A percentile compares a stretch with the other conserved stretches of the same genome.
Conservation (phyloP, 345 rosid genomes). For the Citrus cavaleriei region DNA sequence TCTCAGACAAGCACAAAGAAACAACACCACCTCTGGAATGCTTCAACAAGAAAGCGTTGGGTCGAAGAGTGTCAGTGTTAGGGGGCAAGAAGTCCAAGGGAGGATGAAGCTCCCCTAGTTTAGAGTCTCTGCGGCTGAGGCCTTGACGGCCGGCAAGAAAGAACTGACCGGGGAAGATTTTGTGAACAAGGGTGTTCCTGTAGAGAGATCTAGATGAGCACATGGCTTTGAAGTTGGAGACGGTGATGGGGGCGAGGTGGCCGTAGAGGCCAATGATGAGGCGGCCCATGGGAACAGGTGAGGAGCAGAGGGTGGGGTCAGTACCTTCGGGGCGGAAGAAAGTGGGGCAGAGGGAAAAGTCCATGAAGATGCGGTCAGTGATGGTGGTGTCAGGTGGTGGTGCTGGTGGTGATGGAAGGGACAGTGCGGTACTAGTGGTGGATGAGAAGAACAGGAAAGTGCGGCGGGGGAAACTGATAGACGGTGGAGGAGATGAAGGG, state of each 20-base stretch:
- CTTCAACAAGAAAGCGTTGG: conserved; percentile 56
- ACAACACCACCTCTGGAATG: conserved; percentile 68
- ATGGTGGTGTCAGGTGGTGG: conserved; percentile 60
- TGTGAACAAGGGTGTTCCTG: conserved; percentile 75
- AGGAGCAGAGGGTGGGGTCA: conserved; percentile 42
- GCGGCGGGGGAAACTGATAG: conserved; percentile 26
- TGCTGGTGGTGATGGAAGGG: conserved; percentile 14
- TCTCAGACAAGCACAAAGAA: conserved; percentile 77
- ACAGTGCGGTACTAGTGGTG: background rate
- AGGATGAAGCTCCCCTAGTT: conserved; percentile 45
- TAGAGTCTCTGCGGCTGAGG: conserved; percentile 42
- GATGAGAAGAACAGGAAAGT: conserved; percentile 41
- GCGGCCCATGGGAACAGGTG: conserved; percentile 67
- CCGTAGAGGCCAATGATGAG: conserved; percentile 79
- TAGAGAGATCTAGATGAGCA: conserved; percentile 55
- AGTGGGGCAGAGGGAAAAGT: conserved; percentile 78
- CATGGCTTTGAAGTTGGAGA: conserved; percentile 80
- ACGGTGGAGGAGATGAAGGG: conserved; percentile 20
- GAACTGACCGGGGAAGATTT: conserved; percentile 74
- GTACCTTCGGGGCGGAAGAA: conserved; percentile 57
- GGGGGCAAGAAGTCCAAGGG: conserved; percentile 43
- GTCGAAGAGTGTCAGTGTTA: conserved; percentile 65
- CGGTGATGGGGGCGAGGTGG: conserved; percentile 66
- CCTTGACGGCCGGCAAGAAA: conserved; percentile 80
- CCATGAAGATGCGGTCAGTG: conserved; percentile 85